Evolutionary conservation across 768 basidiomycete species (phyloP), one percentile per base, ranked within the genome.

Genomic region (Floccularia luteovirens): DNA sequence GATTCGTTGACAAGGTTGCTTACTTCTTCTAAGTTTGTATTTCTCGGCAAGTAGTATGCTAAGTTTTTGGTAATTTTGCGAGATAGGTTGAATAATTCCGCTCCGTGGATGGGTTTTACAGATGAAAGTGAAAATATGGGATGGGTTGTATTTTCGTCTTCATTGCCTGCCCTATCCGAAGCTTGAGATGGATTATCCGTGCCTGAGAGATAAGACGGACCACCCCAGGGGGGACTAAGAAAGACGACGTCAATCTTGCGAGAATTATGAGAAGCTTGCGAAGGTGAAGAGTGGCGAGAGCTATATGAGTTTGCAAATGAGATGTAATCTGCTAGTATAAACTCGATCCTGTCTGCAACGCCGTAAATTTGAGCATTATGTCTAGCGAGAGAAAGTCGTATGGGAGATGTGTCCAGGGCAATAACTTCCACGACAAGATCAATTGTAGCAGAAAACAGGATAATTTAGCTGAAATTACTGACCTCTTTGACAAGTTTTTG

Each of bases 291-390:
- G 42, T 62, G 46, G 50, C 61, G 50, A 43, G 55, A 58, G 14
- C 56, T 45, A 44, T 71, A 72, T 2, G 79, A 58, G 21, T 70
- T 64, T 2, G 84, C 87, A 53, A 93, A 99, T 7, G 80, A 67
- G 33, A 89, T 57, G 57, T 84, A 98, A 62, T 97, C 93, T 1
- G 74, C 73, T 27, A 89, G 74, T 38, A 99, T 77, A 53, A 98
- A 99, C 48, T 97, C 92, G 49, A 98, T 98, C 13, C 90, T 79
- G 55, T 94, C 86, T 6, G 85, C 88, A 28, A 99, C 91, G 30
- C 94, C 96, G 53, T 94, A 94, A 42, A 98, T 81, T 33, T 76
- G 68, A 0, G 96, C 96, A 50, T 99, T 98, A 58, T 97, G 93
- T 39, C 85, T 73, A 7, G 96, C 96, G 12, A 98, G 77, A 1